A percentile compares a stretch with the other conserved stretches of the same genome.
phyloP scores from a whole-genome alignment of 2,329 filamentous ascomycete species.

The Epichloe elymi region DNA sequence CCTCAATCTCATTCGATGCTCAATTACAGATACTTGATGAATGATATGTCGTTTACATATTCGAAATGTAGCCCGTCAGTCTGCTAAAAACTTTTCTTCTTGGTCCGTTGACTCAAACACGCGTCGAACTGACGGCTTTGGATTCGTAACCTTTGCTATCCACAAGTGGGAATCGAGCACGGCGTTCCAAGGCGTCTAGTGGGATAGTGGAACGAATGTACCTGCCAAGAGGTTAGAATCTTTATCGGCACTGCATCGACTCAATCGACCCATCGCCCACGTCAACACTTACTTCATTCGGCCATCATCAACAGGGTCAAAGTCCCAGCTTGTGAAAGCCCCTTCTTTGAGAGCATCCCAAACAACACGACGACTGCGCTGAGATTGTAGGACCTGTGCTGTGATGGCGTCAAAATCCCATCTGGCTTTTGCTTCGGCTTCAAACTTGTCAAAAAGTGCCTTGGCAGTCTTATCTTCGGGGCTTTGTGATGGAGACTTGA shows the following conservation, averaged over 20 bases:
- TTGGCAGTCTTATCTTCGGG: constrained; percentile 32
- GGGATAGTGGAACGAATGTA: constrained; percentile 79
- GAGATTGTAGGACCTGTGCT: constrained; percentile 57
- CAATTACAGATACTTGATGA: not conserved
- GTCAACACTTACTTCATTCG: constrained; percentile 42
- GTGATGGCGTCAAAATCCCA: constrained; percentile 79
- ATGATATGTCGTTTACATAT: not conserved
- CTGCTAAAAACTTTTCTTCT: not conserved
- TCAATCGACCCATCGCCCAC: not conserved
- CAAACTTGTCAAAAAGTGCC: constrained; percentile 50
- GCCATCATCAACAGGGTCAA: constrained; percentile 60
- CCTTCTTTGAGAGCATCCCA: constrained; percentile 71
- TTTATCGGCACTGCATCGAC: not conserved
- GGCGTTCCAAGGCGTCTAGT: constrained; percentile 66
- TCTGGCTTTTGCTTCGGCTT: constrained; percentile 56
- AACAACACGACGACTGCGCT: constrained; percentile 65
- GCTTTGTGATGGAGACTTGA: constrained; percentile 25
- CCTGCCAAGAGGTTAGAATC: constrained; percentile 26
- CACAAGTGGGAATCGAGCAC: constrained; percentile 57
- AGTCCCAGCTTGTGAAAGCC: constrained; percentile 72
- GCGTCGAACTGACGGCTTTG: constrained; percentile 24
- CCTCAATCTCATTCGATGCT: not conserved
- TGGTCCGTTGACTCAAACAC: constrained; percentile 8
- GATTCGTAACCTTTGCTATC: constrained; percentile 40
- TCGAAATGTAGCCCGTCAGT: not conserved